Base-by-base conservation (phyloP, 2,329 filamentous ascomycete species). In the Cyphellophora attinorum region DNA sequence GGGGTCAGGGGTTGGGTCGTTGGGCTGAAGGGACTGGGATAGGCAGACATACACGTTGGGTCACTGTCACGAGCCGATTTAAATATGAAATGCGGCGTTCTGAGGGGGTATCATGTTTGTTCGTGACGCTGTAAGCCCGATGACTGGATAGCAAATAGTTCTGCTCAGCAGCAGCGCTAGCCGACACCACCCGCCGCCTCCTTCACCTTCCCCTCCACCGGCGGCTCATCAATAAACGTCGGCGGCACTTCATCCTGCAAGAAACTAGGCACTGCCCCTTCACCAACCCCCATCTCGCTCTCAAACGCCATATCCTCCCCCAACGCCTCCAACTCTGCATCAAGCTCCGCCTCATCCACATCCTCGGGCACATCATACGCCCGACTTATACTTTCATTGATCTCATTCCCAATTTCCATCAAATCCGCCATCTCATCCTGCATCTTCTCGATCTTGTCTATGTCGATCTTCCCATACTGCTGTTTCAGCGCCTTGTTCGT, bases 361-460 rank as follows among this genome's bases (percentile, higher is more conserved):
- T 96, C 91, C 52, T 98, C 91, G 0, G 91, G 91, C 21, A 98
- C 73, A 55, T 96, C 89, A 59, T 98, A 98, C 48, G 83, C 84
- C 45, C 91, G 65, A 41, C 82, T 81, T 38, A 98, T 81, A 47
- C 82, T 88, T 64, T 96, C 91, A 62, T 98, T 86, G 40, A 98
- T 98, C 60, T 98, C 91, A 60, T 96, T 96, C 3, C 91, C 89
- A 41, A 95, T 80, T 55, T 98, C 91, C 76, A 98, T 84, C 51
- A 98, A 60, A 61, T 98, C 91, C 5, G 88, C 88, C 91, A 98
- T 96, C 64, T 98, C 89, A 57, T 98, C 91, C 72, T 98, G 89
- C 71, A 98, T 74, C 48, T 81, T 72, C 71, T 98, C 91, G 51
- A 98, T 96, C 71, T 93, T 86, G 61, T 96, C 91, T 35, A 98